A percentile compares a stretch with the other conserved stretches of the same genome.
These are phyloP conservation scores for Candida ortonii DNA, from an alignment of 805 yeast species.

Conservation along the genomic window DNA sequence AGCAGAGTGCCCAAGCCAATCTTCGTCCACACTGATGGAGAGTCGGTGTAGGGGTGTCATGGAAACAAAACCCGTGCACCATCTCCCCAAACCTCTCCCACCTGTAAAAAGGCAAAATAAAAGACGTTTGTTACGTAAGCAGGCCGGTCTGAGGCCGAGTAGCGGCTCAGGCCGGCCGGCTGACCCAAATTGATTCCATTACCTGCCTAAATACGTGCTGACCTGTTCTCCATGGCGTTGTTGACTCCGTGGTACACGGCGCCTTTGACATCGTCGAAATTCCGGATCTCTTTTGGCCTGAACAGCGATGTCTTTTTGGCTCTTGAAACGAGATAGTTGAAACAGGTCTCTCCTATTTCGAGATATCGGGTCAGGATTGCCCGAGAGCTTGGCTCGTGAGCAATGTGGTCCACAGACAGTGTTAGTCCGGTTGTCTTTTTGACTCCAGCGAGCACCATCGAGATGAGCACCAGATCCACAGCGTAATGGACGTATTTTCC, in stretches of 20 bases:
- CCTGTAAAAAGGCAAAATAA: too few species aligned
- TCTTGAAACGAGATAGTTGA: conserved; percentile 44
- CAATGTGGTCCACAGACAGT: conserved; percentile 30
- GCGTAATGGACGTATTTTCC: conserved; percentile 71
- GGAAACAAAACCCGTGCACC: too few species aligned
- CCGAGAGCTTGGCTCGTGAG: conserved; percentile 44
- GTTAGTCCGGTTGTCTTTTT: conserved; percentile 76
- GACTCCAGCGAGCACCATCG: conserved; percentile 82
- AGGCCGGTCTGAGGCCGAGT: too few species aligned
- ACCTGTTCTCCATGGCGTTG: conserved; percentile 28
- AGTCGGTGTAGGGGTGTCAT: too few species aligned
- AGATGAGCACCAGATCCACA: conserved; percentile 71
- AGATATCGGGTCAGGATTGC: conserved; percentile 48
- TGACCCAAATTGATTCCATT: neutral
- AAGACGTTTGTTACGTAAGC: too few species aligned
- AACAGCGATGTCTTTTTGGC: conserved; percentile 52
- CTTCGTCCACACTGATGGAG: conserved; percentile 10
- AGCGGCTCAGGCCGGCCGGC: too few species aligned
- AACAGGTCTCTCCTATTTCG: conserved; percentile 59
- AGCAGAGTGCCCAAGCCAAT: conserved; percentile 15
- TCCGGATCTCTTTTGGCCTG: conserved; percentile 33
- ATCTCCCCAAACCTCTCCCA: too few species aligned
- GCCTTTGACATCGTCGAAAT: conserved; percentile 29
- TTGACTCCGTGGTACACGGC: conserved; percentile 30
- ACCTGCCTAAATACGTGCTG: too few species aligned